These are phyloP conservation scores for Coemansia javaensis DNA, from an alignment of 192 early-diverging fungal species.

Conservation along the genomic window DNA sequence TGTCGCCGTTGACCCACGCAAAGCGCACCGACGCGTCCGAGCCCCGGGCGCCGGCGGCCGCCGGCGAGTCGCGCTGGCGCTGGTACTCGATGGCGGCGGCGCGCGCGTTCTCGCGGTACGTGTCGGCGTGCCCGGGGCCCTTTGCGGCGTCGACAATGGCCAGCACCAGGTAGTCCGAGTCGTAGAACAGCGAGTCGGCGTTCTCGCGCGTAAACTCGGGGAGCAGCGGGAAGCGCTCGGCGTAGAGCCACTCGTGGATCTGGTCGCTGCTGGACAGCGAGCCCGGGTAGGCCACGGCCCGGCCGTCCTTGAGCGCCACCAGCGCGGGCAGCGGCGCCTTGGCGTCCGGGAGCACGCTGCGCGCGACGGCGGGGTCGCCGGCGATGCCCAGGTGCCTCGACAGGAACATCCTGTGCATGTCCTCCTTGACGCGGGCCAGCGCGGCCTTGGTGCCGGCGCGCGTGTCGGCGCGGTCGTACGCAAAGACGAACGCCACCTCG, in stretches of 20 bases:
- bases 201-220: constrained; percentile 62
- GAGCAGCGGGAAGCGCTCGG: constrained; percentile 63
- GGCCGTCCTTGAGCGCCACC: constrained; percentile 60
- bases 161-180: constrained; percentile 61
- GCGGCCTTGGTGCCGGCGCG: constrained; percentile 24
- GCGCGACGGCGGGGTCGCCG: constrained; percentile 10
- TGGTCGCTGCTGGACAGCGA: constrained; percentile 31
- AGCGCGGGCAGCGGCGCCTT: constrained; percentile 45
- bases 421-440: constrained; percentile 22
- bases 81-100: constrained; percentile 31
- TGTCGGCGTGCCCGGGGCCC: constrained; percentile 10
- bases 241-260: constrained; percentile 58
- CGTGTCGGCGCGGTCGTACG: constrained; percentile 43
- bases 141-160: constrained; percentile 54
- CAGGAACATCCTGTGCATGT: constrained; percentile 45
- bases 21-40: constrained; percentile 50
- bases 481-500: constrained; percentile 56
- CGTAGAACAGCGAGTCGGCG: constrained; percentile 63
- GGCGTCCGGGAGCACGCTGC: not conserved
- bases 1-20: constrained; percentile 59
- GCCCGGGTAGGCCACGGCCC: constrained; percentile 17
- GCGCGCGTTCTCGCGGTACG: constrained; percentile 15
- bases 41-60: not conserved
- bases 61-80: not conserved
- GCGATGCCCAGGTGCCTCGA: constrained; percentile 33